phyloP scores from a whole-genome alignment of 192 early-diverging fungal genomes.

The Coemansia sp. region DNA sequence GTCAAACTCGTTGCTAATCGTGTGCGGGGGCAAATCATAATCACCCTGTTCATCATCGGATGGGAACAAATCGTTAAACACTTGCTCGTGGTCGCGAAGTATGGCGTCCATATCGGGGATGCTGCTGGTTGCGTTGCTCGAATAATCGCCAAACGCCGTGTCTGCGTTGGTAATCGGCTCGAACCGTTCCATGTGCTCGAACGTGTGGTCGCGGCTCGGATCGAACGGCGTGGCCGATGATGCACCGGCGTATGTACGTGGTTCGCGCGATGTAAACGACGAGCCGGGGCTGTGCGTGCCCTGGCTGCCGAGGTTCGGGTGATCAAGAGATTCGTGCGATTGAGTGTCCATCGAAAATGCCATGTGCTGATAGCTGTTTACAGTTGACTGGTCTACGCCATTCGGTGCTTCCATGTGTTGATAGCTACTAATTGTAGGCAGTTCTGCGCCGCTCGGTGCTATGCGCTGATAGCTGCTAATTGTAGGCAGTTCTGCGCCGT shows the following conservation, averaged over 20 bases:
- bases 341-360: conserved; percentile 16
- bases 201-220: neutral
- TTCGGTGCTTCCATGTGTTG: too few relatives aligned
- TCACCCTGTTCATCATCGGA: conserved; percentile 4
- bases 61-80: conserved; percentile 31
- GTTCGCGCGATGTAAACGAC: conserved; percentile 11
- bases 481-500: too few relatives aligned
- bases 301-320: conserved; percentile 53
- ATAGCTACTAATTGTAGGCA: too few relatives aligned
- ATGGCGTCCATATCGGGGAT: conserved; percentile 36
- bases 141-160: conserved; percentile 35
- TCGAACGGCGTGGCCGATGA: neutral
- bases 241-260: neutral
- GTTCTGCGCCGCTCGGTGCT: too few relatives aligned
- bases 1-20: conserved; percentile 21
- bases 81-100: conserved; percentile 41
- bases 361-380: conserved; percentile 39
- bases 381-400: conserved; percentile 30
- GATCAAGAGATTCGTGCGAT: conserved; percentile 43
- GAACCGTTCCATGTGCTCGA: conserved; percentile 11
- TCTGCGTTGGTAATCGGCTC: conserved; percentile 14
- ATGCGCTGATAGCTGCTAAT: too few relatives aligned
- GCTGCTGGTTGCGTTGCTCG: conserved; percentile 12
- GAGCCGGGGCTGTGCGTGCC: conserved; percentile 15
- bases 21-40: neutral